Conservation (phyloP, 805 yeast species). For the Metschnikowia cubensis region DNA sequence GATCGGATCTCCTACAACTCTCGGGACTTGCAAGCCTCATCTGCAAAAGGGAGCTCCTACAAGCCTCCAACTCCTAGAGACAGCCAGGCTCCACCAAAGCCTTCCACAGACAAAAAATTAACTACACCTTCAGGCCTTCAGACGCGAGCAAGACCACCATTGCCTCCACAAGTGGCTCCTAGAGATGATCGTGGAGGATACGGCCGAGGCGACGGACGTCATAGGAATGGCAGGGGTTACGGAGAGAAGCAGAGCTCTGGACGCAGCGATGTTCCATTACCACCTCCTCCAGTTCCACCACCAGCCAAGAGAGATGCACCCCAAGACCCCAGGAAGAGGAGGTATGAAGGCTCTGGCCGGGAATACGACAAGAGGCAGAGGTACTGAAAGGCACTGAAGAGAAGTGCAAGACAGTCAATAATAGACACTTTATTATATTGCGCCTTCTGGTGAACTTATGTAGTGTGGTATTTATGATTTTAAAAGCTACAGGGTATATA, state of each 20-base stretch:
- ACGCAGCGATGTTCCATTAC: slow-evolving; percentile 14
- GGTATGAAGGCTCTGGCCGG: slow-evolving; percentile 22
- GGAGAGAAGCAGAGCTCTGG: background rate
- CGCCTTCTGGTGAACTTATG: too few species aligned
- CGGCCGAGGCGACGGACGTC: slow-evolving; percentile 15
- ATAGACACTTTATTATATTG: too few species aligned
- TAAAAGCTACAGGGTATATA: too few species aligned
- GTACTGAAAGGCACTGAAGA: slow-evolving; percentile 13
- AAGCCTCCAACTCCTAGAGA: background rate
- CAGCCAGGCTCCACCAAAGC: background rate
- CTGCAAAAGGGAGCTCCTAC: background rate
- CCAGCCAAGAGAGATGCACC: slow-evolving; percentile 8
- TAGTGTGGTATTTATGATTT: too few species aligned
- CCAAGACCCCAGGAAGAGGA: slow-evolving; percentile 19
- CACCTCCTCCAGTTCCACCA: slow-evolving; percentile 16
- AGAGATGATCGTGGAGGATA: slow-evolving; percentile 7
- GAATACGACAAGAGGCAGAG: slow-evolving; percentile 30
- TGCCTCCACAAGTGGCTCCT: slow-evolving; percentile 15
- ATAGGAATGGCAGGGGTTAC: slow-evolving; percentile 4
- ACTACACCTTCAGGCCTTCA: background rate
- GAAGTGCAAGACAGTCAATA: background rate
- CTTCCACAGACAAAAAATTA: background rate
- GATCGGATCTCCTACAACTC: slow-evolving; percentile 2
- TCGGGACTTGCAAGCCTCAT: background rate
- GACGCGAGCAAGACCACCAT: slow-evolving; percentile 4